Percentiles rank a stretch among this genome's conserved stretches.
Conservation (phyloP, 805 yeast species). For the Metschnikowia kofuensis region DNA sequence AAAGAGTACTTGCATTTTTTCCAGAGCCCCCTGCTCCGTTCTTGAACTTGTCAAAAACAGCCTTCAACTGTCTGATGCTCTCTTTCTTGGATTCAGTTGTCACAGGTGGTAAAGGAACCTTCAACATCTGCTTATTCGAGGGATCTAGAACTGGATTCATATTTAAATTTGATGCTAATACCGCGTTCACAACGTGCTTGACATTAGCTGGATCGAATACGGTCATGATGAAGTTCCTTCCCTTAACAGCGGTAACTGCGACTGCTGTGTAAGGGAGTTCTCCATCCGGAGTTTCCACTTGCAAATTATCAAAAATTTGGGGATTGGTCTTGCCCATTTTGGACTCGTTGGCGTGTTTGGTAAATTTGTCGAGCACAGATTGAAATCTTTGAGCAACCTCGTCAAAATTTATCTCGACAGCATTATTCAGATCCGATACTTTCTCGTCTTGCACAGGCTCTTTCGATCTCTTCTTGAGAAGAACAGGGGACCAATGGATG, state of each 20-base stretch:
- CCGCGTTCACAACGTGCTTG: constrained; percentile 66
- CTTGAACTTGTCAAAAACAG: constrained; percentile 60
- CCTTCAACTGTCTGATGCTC: constrained; percentile 58
- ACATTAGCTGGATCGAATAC: constrained; percentile 80
- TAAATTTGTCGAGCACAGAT: constrained; percentile 48
- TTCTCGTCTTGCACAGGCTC: constrained; percentile 10
- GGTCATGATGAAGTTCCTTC: constrained; percentile 69
- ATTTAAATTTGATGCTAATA: constrained; percentile 65
- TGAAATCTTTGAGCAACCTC: constrained; percentile 45
- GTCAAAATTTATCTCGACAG: constrained; percentile 23
- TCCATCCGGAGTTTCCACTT: constrained; percentile 47
- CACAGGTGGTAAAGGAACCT: constrained; percentile 71
- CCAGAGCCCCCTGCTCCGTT: constrained; percentile 33
- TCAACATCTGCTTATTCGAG: constrained; percentile 66
- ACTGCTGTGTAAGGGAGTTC: constrained; percentile 53
- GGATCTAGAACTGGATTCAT: constrained; percentile 80
- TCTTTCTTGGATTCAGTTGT: constrained; percentile 65
- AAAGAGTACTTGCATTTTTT: constrained; percentile 45
- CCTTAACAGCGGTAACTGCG: constrained; percentile 71
- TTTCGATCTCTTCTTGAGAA: constrained; percentile 15
- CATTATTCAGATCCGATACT: constrained; percentile 4
- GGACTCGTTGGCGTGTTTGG: constrained; percentile 55
- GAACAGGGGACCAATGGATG: constrained; percentile 6
- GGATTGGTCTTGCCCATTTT: constrained; percentile 72
- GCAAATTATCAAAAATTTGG: constrained; percentile 57